A percentile compares a stretch with the other conserved stretches of the same genome.
Conservation (phyloP, 345 rosid species). For the Heritiera littoralis region DNA sequence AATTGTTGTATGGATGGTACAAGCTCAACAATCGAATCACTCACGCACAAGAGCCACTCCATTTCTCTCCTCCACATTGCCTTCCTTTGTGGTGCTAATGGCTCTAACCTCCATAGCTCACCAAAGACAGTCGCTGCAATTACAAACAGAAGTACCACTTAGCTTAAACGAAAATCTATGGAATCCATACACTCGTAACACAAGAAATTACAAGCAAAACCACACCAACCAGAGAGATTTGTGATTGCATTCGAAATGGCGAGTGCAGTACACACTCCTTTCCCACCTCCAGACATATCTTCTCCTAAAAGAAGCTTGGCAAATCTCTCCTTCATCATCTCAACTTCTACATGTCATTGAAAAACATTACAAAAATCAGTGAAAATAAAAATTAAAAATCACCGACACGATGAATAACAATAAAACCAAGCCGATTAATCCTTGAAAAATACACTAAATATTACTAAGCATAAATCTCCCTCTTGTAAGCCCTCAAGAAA, state of each 20-base stretch:
- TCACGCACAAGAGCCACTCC: conserved; percentile 92
- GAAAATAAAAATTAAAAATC: not conserved
- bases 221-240: conserved; percentile 78
- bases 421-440: no score
- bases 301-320: conserved; percentile 96
- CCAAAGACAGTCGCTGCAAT: conserved; percentile 91
- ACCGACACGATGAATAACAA: no score
- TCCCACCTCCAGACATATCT: conserved; percentile 99
- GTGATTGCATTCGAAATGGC: conserved; percentile 98
- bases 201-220: conserved; percentile 4
- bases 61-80: conserved; percentile 93
- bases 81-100: conserved; percentile 77
- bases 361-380: not conserved
- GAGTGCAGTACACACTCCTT: conserved; percentile 97
- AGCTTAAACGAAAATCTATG: not conserved
- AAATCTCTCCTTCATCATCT: conserved; percentile 98
- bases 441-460: not conserved
- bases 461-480: not conserved
- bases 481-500: not conserved
- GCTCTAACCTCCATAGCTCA: conserved; percentile 94
- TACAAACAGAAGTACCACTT: conserved; percentile 1
- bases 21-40: conserved; percentile 96
- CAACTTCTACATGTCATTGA: conserved; percentile 50
- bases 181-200: not conserved
- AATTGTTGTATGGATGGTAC: conserved; percentile 90